phyloP scores from a whole-genome alignment of 2,329 filamentous ascomycete species.

The Trichoderma brevicompactum region DNA sequence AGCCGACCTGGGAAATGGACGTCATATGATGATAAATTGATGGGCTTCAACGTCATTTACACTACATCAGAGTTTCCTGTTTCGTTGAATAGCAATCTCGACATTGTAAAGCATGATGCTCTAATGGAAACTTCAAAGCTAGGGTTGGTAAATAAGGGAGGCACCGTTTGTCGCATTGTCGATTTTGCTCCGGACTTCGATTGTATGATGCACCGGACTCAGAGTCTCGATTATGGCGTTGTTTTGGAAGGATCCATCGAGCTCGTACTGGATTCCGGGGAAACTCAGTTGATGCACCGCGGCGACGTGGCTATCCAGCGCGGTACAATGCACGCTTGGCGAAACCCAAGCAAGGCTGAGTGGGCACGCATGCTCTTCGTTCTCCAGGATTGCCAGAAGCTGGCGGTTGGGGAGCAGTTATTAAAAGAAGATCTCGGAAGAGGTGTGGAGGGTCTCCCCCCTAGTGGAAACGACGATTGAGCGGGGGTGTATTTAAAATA shows the following conservation, averaged over 20 bases:
- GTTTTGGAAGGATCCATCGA: too few species aligned
- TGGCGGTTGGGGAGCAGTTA: neutral
- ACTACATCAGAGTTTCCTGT: too few species aligned
- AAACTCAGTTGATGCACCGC: constrained; percentile 48
- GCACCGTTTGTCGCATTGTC: constrained; percentile 52
- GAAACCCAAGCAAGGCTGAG: constrained; percentile 51
- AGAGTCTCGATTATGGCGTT: constrained; percentile 59
- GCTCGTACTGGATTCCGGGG: constrained; percentile 53
- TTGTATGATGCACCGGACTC: constrained; percentile 55
- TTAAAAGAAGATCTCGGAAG: constrained; percentile 16
- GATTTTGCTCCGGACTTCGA: constrained; percentile 51
- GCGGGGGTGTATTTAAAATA: too few species aligned
- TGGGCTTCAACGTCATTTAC: too few species aligned
- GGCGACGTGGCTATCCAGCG: constrained; percentile 62
- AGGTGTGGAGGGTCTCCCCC: too few species aligned
- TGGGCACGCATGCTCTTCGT: constrained; percentile 54
- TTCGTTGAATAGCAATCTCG: too few species aligned
- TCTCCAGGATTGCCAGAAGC: constrained; percentile 43
- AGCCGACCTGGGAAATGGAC: too few species aligned
- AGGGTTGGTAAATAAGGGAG: constrained; percentile 40
- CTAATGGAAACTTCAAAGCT: constrained; percentile 38
- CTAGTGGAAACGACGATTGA: too few species aligned
- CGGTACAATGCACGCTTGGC: constrained; percentile 60
- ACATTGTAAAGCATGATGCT: too few species aligned
- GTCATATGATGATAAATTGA: too few species aligned